These are phyloP conservation scores for Glycine latifolia DNA, from an alignment of 306 rosid species.

Conservation along the genomic window DNA sequence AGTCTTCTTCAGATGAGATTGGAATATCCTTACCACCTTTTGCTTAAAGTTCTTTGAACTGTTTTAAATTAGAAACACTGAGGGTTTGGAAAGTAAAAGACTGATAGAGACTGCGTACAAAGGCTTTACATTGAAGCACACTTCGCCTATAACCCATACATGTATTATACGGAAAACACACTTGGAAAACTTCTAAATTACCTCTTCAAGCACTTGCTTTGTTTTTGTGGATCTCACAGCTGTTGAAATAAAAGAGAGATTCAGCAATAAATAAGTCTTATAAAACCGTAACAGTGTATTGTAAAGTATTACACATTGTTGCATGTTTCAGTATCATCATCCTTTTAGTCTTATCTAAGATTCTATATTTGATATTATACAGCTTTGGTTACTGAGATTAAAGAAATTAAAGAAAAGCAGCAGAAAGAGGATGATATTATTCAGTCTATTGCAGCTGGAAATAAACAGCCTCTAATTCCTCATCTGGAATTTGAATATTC, in stretches of 20 bases:
- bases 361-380: conserved; percentile 44
- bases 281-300: conserved; percentile 15
- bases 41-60: conserved; percentile 7
- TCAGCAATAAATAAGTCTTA: not conserved
- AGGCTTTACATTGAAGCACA: not conserved
- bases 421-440: conserved; percentile 85
- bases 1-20: not conserved
- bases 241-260: not conserved
- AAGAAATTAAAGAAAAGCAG: conserved; percentile 84
- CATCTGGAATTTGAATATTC: conserved; percentile 82
- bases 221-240: not conserved
- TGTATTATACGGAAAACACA: not conserved
- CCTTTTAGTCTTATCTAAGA: conserved; percentile 40
- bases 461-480: conserved; percentile 73
- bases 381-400: conserved; percentile 93
- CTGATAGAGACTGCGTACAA: not conserved
- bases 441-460: conserved; percentile 85
- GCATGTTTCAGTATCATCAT: conserved; percentile 17
- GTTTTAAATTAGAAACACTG: not conserved
- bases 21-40: not conserved
- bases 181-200: not conserved
- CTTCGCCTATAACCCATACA: not conserved
- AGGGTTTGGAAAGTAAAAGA: not conserved
- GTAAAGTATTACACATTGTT: not conserved
- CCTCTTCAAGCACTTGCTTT: not conserved